Evolutionary conservation across 371 early-diverging fungal species (phyloP).

Genomic region (Coemansia sp.): DNA sequence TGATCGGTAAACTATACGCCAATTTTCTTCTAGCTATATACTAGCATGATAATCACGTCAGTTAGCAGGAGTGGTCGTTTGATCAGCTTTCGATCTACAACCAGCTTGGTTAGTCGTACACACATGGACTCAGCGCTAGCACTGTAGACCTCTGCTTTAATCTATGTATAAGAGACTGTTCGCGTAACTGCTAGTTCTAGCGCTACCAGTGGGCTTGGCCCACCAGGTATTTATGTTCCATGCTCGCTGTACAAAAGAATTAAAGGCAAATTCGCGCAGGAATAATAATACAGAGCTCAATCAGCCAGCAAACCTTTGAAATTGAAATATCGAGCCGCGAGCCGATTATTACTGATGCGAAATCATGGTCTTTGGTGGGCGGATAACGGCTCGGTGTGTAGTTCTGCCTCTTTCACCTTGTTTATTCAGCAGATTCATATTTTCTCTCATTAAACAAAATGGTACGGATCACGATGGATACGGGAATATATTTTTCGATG

Average conservation of each 20-base stretch:
- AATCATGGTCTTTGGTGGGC: neutral
- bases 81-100: conserved; percentile 22
- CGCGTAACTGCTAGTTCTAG: conserved; percentile 27
- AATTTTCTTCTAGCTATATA: conserved; percentile 32
- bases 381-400: conserved; percentile 5
- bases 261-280: no score
- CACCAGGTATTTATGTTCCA: no score
- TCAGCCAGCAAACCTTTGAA: no score
- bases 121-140: neutral
- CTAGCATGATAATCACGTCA: conserved; percentile 29
- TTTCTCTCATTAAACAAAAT: conserved; percentile 21
- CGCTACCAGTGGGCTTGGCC: conserved; percentile 18
- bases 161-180: neutral
- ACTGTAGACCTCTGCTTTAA: neutral
- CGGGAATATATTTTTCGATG: conserved; percentile 5
- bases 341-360: neutral
- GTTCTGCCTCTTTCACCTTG: conserved; percentile 26
- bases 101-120: conserved; percentile 20
- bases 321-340: neutral
- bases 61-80: conserved; percentile 29
- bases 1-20: conserved; percentile 12
- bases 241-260: no score
- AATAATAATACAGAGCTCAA: no score
- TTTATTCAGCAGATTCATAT: conserved; percentile 17
- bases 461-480: conserved; percentile 34